phyloP scores from a whole-genome alignment of 2,329 filamentous ascomycete species.

The Cucurbitaria berberidis region DNA sequence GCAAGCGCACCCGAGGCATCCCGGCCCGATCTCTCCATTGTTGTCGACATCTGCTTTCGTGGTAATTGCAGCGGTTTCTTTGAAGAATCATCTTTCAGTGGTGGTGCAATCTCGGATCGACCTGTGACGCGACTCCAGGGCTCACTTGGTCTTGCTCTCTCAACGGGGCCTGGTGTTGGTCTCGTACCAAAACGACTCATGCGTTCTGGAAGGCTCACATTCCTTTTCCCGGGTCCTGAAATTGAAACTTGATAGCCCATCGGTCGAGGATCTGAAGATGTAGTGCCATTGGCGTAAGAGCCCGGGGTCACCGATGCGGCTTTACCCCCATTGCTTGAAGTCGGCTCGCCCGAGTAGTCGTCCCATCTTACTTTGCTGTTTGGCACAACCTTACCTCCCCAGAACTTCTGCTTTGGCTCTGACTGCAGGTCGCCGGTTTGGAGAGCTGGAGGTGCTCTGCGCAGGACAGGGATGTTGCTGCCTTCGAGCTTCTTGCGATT shows the following conservation, averaged over 20 bases:
- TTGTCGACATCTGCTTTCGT: conserved; percentile 34
- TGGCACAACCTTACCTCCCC: conserved; percentile 44
- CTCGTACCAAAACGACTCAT: conserved; percentile 33
- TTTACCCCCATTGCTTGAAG: conserved; percentile 59
- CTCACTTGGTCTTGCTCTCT: conserved; percentile 52
- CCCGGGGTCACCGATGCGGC: conserved; percentile 64
- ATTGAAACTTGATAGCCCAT: conserved; percentile 47
- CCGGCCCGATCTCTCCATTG: conserved; percentile 18
- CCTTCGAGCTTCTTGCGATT: conserved; percentile 24
- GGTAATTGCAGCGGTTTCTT: conserved; percentile 63
- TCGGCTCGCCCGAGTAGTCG: conserved; percentile 70
- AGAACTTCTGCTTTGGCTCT: conserved; percentile 41
- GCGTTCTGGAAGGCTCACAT: conserved; percentile 40
- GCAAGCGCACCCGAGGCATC: conserved; percentile 35
- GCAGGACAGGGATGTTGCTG: conserved; percentile 45
- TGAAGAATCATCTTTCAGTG: conserved; percentile 66
- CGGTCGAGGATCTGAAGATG: conserved; percentile 16
- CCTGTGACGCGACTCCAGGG: conserved; percentile 78
- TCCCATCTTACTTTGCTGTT: conserved; percentile 62
- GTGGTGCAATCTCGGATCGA: conserved; percentile 67
- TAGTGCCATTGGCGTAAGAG: conserved; percentile 31
- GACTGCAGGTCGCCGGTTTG: conserved; percentile 22
- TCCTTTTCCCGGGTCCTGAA: conserved; percentile 34
- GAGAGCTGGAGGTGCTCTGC: conserved; percentile 36
- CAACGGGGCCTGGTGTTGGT: conserved; percentile 42